A percentile compares a stretch with the other conserved stretches of the same genome.
Conservation (phyloP, 306 rosid genomes). For the Trifolium dubium region DNA sequence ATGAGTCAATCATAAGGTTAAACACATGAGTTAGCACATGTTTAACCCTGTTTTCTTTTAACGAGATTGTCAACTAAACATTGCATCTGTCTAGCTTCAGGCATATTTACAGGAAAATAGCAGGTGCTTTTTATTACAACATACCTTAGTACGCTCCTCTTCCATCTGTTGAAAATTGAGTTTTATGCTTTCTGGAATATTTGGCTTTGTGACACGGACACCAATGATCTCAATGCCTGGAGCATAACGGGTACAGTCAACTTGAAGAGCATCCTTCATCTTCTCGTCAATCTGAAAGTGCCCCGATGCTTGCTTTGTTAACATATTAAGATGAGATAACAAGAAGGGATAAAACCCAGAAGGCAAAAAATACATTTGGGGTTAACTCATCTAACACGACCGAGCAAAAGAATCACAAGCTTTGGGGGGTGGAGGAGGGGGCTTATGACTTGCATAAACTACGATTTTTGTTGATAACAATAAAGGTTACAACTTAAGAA, state of each 20-base stretch:
- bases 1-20: constrained; percentile 4
- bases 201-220: constrained; percentile 90
- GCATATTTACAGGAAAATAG: constrained; percentile 34
- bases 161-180: constrained; percentile 89
- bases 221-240: constrained; percentile 88
- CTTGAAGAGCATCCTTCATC: constrained; percentile 98
- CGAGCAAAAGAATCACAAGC: constrained; percentile 24
- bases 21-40: not conserved
- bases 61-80: constrained; percentile 18
- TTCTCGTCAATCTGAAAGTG: constrained; percentile 83
- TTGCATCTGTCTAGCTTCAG: constrained; percentile 9
- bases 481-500: constrained; percentile 22
- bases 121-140: constrained; percentile 7
- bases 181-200: constrained; percentile 77
- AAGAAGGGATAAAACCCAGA: constrained; percentile 18
- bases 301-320: constrained; percentile 18
- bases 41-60: constrained; percentile 16
- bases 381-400: constrained; percentile 2
- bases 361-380: constrained; percentile 16
- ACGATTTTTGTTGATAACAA: constrained; percentile 20
- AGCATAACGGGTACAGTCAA: constrained; percentile 89
- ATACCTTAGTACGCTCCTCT: constrained; percentile 95
- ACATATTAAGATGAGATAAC: not conserved
- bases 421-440: not conserved
- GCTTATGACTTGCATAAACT: constrained; percentile 26